Conservation (phyloP, 1,284 basidiomycete genomes). For the Trichosporon sp. region DNA sequence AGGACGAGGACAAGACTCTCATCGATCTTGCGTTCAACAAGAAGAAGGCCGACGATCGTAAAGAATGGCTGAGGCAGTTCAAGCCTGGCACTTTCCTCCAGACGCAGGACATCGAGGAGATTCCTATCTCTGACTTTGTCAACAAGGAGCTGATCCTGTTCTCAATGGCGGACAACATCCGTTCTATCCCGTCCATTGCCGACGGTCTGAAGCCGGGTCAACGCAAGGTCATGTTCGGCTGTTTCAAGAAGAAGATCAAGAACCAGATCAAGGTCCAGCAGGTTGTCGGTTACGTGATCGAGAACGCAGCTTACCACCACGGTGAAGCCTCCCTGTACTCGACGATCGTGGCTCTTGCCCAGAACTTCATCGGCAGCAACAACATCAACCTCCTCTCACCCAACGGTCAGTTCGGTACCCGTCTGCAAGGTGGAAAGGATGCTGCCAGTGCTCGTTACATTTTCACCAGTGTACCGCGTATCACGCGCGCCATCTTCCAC, state of each 20-base stretch:
- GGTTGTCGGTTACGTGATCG: conserved; percentile 88
- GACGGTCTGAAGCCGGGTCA: conserved; percentile 99
- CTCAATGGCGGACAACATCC: conserved; percentile 98
- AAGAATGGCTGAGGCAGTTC: conserved; percentile 95
- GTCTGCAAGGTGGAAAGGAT: conserved; percentile 81
- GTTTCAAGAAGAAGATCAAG: conserved; percentile 90
- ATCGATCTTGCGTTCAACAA: conserved; percentile 99
- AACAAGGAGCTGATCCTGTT: conserved; percentile 98
- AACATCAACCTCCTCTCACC: conserved; percentile 88
- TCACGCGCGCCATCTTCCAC: conserved; percentile 77
- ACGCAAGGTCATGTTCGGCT: conserved; percentile 91
- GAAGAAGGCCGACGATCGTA: conserved; percentile 98
- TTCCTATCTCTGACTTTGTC: conserved; percentile 91
- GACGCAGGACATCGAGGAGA: conserved; percentile 71
- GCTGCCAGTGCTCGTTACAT: conserved; percentile 97
- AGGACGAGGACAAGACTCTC: conserved; percentile 76
- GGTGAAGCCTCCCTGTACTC: conserved; percentile 79
- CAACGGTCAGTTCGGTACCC: conserved; percentile 95
- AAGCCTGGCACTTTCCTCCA: conserved; percentile 94
- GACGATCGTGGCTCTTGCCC: conserved; percentile 92
- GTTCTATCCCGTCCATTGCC: conserved; percentile 85
- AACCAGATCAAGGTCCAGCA: conserved; percentile 95
- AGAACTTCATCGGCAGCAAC: conserved; percentile 93
- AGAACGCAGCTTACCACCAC: conserved; percentile 95
- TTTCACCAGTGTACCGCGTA: conserved; percentile 72